Evolutionary conservation across 805 yeast species (phyloP), one percentile per base, ranked within the genome.

Genomic region (Huiozyma sinensis): DNA sequence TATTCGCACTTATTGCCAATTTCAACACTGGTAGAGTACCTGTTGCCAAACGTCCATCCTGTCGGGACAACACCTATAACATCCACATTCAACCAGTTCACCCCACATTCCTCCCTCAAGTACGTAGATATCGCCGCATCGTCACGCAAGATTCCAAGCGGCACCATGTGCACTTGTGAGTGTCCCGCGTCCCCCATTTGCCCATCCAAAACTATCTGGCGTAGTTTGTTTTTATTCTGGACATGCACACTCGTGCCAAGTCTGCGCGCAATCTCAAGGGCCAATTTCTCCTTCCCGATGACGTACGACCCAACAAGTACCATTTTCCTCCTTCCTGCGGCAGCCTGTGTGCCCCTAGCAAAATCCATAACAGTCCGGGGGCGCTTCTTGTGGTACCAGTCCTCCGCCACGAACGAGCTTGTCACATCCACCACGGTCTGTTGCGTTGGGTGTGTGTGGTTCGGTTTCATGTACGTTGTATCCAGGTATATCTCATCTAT

Each of bases 281-380:
- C 97, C 29, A 92, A 60, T 45, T 81, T 75, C 58, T 92, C 98
- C 58, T 92, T 92, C 3, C 98, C 98, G 34, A 92, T 88, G 2
- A 89, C 76, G 60, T 92, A 92, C 0, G 95, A 80, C 0, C 97
- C 97, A 11, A 92, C 79, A 7, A 84, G 43, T 37, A 36, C 42
- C 53, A 33, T 11, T 9, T 47, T 45, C 42, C 28, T 10, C 12
- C 17, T 24, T 39, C 34, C 12, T 9, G 34, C 4, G 10, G 34
- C n/a, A 10, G n/a, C 34, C 34, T 2, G n/a, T 4, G 34, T 32
- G 10, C 4, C 34, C 34, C 34, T 32, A 10, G 34, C n/a, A 32
- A 32, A 32, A n/a, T 10, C 24, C 24, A 17, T 17, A 17, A 17
- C 24, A 17, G 24, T 17, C 11, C 33, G 33, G 9, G 33, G n/a